These are phyloP conservation scores for Geotrichum reessii DNA, from an alignment of 1,139 yeast genomes.

Conservation along the genomic window DNA sequence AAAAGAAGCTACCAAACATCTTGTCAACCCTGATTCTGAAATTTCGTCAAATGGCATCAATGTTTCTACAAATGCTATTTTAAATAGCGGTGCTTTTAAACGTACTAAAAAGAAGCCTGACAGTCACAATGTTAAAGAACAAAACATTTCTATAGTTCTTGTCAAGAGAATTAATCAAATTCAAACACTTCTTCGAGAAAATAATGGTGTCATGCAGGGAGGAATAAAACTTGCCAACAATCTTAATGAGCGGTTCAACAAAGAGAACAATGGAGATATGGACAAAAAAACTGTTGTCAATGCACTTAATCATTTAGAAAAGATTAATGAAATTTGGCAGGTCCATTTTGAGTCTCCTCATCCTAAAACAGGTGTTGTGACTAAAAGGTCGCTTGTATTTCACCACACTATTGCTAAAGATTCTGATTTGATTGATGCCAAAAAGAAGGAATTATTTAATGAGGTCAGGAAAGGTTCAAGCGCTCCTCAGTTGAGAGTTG, in stretches of 20 bases:
- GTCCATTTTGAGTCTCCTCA: constrained; percentile 22
- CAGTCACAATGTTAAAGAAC: background rate
- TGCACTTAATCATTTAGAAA: constrained; percentile 27
- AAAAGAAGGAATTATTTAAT: constrained; percentile 4
- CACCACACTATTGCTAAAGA: constrained; percentile 23
- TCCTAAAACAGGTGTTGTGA: constrained; percentile 19
- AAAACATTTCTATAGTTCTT: constrained; percentile 11
- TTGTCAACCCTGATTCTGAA: background rate
- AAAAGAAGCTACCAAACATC: background rate
- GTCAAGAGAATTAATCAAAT: constrained; percentile 33
- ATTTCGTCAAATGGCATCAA: background rate
- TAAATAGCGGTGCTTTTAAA: background rate
- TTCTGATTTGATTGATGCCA: constrained; percentile 12
- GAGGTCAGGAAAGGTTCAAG: constrained; percentile 2
- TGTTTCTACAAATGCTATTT: background rate
- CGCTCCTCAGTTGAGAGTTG: constrained; percentile 1
- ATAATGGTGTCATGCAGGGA: constrained; percentile 35
- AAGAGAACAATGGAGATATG: constrained; percentile 26
- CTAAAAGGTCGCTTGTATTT: constrained; percentile 23
- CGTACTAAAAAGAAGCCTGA: background rate
- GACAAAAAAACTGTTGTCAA: constrained; percentile 35
- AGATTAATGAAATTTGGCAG: constrained; percentile 26
- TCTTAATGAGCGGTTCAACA: constrained; percentile 25
- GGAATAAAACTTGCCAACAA: constrained; percentile 27
- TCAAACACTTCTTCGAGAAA: constrained; percentile 30